A percentile compares a stretch with the other conserved stretches of the same genome.
Conservation (phyloP, 2,329 filamentous ascomycete genomes). For the Alternaria metachromatica region DNA sequence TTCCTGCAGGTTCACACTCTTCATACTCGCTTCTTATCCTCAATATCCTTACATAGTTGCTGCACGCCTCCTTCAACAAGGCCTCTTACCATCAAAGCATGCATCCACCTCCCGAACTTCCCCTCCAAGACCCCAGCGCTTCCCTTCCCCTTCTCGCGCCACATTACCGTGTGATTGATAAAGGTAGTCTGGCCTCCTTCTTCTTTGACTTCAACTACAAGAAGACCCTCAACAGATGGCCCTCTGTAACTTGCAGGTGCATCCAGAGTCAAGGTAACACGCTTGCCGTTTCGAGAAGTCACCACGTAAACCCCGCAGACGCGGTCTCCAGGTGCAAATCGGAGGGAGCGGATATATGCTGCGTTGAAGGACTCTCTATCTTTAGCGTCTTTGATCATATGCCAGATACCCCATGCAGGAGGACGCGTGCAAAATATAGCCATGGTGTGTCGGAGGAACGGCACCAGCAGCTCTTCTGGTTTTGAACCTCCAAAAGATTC, state of each 20-base stretch:
- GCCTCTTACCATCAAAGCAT: background rate
- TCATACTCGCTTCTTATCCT: background rate
- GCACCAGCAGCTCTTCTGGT: background rate
- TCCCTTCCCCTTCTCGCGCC: background rate
- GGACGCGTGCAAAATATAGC: background rate
- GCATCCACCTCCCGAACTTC: background rate
- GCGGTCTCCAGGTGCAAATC: background rate
- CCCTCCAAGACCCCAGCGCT: background rate
- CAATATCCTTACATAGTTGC: background rate
- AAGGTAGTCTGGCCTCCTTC: background rate
- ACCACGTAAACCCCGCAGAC: background rate
- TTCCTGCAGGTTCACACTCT: background rate
- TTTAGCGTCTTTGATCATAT: background rate
- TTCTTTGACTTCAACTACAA: background rate
- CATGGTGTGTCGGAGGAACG: background rate
- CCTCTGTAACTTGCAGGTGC: background rate
- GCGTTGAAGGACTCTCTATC: background rate
- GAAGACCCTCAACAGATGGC: background rate
- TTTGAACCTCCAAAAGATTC: background rate
- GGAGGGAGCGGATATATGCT: background rate
- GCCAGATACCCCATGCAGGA: background rate
- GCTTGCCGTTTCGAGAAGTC: background rate
- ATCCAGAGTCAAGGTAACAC: background rate
- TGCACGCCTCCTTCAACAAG: background rate
- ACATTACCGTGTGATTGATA: background rate